Evolutionary conservation across 176 grass and related monocot genomes (phyloP).

Genomic region (Otatea glauca): DNA sequence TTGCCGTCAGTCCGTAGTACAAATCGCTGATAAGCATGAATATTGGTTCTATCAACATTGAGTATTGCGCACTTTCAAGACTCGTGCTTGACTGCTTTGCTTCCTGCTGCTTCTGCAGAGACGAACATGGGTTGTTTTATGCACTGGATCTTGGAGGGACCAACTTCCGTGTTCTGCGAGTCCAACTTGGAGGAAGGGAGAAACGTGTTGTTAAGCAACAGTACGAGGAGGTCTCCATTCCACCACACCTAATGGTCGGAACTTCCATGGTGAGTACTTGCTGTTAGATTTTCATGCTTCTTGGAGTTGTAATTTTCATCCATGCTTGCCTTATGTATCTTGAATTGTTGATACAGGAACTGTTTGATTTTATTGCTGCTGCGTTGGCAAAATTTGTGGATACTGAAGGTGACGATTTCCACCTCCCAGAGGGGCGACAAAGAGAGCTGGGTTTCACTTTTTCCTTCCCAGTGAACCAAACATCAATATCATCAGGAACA

Average conservation of each 20-base stretch:
- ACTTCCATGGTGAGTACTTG: slow-evolving; percentile 52
- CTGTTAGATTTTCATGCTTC: neutral
- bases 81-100: neutral
- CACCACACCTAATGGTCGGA: slow-evolving; percentile 72
- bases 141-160: slow-evolving; percentile 87
- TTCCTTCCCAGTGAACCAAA: slow-evolving; percentile 78
- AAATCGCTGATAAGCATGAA: neutral
- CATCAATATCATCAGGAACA: slow-evolving; percentile 69
- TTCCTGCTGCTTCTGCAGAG: slow-evolving; percentile 35
- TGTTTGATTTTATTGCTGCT: slow-evolving; percentile 83
- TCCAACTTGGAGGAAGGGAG: slow-evolving; percentile 82
- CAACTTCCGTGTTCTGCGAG: slow-evolving; percentile 82
- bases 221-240: slow-evolving; percentile 69
- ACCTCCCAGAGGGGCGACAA: slow-evolving; percentile 59
- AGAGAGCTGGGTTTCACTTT: slow-evolving; percentile 88
- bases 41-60: neutral
- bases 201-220: slow-evolving; percentile 62
- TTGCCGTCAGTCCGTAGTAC: neutral
- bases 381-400: slow-evolving; percentile 71
- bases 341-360: slow-evolving; percentile 52
- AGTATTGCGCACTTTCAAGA: neutral
- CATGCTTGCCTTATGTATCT: slow-evolving; percentile 24
- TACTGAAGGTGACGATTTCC: slow-evolving; percentile 66
- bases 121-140: slow-evolving; percentile 75
- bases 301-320: neutral